These are phyloP conservation scores for Shiraia sp. DNA, from an alignment of 2,329 filamentous ascomycete species.

Conservation along the genomic window DNA sequence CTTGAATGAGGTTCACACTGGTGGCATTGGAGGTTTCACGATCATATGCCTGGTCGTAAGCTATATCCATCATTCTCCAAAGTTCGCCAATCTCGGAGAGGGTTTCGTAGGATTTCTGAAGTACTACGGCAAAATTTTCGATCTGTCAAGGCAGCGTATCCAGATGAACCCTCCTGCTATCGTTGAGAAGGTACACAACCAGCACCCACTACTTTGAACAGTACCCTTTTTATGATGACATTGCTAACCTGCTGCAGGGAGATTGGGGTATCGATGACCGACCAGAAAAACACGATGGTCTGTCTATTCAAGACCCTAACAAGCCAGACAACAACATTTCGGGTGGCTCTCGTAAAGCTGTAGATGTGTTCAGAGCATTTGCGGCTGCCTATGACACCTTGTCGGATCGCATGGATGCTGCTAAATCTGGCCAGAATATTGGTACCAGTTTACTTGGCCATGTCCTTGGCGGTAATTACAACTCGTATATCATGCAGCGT, in stretches of 20 bases:
- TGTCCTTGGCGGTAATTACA: constrained; percentile 79
- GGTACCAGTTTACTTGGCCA: constrained; percentile 67
- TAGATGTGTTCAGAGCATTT: constrained; percentile 71
- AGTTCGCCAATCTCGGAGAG: constrained; percentile 67
- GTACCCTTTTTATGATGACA: background rate
- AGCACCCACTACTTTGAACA: background rate
- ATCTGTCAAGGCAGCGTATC: constrained; percentile 72
- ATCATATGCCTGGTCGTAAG: constrained; percentile 92
- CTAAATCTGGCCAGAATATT: constrained; percentile 18
- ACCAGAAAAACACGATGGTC: constrained; percentile 54
- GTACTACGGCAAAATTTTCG: constrained; percentile 83
- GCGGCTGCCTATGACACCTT: constrained; percentile 47
- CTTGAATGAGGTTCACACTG: constrained; percentile 87
- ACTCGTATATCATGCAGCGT: constrained; percentile 71
- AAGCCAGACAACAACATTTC: constrained; percentile 84
- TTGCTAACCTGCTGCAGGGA: constrained; percentile 19
- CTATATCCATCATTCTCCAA: constrained; percentile 71
- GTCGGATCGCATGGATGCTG: constrained; percentile 57
- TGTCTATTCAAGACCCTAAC: constrained; percentile 93
- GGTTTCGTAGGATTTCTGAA: constrained; percentile 86
- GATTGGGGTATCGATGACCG: constrained; percentile 35
- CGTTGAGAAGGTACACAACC: constrained; percentile 69
- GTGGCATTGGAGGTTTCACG: constrained; percentile 91
- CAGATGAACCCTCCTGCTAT: constrained; percentile 71
- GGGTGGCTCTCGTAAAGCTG: constrained; percentile 75